These are phyloP conservation scores for Canariomyces notabilis DNA, from an alignment of 2,329 filamentous ascomycete species.

Conservation along the genomic window DNA sequence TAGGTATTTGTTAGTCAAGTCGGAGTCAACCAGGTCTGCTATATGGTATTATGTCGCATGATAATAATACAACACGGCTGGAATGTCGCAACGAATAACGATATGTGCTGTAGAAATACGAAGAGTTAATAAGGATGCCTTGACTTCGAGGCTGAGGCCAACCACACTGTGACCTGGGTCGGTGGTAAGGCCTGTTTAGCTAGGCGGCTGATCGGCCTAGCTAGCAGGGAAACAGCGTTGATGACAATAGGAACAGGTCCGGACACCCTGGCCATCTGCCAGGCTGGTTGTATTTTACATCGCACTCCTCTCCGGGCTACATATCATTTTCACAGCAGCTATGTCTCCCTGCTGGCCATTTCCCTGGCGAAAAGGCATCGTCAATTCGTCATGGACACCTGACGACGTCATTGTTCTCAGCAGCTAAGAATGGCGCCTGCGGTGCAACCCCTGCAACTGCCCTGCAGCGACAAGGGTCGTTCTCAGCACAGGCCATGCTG, in stretches of 20 bases:
- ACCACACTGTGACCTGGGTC: too few relatives aligned
- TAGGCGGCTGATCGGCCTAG: neutral
- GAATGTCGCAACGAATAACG: too few relatives aligned
- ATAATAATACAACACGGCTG: too few relatives aligned
- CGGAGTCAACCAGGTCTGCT: too few relatives aligned
- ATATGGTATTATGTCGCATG: too few relatives aligned
- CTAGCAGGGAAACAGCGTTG: neutral
- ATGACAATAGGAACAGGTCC: neutral
- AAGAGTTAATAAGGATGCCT: neutral
- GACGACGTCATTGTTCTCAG: conserved; percentile 19
- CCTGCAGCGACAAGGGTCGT: too few relatives aligned
- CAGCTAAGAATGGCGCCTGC: conserved; percentile 6
- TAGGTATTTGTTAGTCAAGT: neutral
- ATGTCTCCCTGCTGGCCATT: neutral
- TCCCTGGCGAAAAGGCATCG: conserved; percentile 10
- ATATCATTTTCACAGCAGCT: too few relatives aligned
- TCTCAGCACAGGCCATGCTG: too few relatives aligned
- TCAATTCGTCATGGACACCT: conserved; percentile 7
- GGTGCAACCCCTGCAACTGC: conserved; percentile 8
- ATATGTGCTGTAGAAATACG: too few relatives aligned
- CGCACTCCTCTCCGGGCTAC: too few relatives aligned
- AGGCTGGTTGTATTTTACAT: too few relatives aligned
- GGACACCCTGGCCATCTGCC: neutral
- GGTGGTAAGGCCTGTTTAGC: neutral
- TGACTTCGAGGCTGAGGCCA: neutral